Conservation (phyloP, 805 yeast species). For the Saccharomyces kudriavzevii region DNA sequence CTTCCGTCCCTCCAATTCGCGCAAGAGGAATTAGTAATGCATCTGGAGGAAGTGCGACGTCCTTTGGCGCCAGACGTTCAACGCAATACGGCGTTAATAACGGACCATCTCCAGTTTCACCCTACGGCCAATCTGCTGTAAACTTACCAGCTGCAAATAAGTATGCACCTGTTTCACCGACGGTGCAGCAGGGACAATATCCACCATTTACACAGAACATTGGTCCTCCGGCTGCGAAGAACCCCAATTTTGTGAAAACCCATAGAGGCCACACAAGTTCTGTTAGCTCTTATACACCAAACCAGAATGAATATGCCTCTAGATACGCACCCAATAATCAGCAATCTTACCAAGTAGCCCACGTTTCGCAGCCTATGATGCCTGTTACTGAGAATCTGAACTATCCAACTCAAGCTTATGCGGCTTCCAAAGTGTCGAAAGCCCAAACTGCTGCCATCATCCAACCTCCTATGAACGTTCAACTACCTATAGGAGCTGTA, state of each 20-base stretch:
- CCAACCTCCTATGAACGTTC: neutral
- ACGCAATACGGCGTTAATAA: neutral
- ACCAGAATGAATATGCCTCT: conserved; percentile 22
- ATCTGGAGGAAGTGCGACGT: conserved; percentile 12
- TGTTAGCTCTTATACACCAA: conserved; percentile 27
- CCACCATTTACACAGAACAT: neutral
- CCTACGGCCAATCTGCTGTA: neutral
- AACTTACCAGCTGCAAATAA: neutral
- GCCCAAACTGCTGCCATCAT: neutral
- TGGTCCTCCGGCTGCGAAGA: neutral
- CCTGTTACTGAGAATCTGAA: neutral
- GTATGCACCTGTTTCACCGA: conserved; percentile 8
- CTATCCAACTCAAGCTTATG: neutral
- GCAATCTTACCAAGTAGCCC: neutral
- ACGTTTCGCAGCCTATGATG: neutral
- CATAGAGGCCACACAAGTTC: conserved; percentile 24
- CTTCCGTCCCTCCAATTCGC: conserved; percentile 4
- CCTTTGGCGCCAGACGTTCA: conserved; percentile 3
- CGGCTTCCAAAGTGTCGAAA: neutral
- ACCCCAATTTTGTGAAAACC: neutral
- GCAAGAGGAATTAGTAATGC: conserved; percentile 21
- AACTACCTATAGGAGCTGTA: neutral
- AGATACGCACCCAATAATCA: conserved; percentile 33
- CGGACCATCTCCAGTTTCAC: conserved; percentile 1
- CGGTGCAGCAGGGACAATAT: neutral